phyloP scores from a whole-genome alignment of 176 grass and related monocot species.

The Cenchrus fungigraminus region DNA sequence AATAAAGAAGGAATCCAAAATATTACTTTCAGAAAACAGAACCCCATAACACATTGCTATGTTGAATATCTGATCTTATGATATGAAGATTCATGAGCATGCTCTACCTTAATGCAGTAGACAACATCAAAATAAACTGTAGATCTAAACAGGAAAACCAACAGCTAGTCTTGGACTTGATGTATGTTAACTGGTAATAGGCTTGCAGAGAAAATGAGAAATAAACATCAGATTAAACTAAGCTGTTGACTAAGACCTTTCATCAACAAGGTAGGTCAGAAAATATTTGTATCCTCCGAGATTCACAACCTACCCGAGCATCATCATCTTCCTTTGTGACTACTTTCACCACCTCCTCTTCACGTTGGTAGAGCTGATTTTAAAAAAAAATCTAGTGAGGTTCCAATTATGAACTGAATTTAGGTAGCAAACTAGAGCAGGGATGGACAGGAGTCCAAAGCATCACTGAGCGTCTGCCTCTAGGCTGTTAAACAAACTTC shows the following conservation, averaged over 20 bases:
- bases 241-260: not conserved
- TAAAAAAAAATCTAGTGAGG: not conserved
- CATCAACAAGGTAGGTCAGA: not conserved
- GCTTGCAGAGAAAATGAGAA: constrained; percentile 12
- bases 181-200: not conserved
- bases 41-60: not conserved
- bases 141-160: constrained; percentile 16
- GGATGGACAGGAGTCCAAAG: not conserved
- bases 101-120: not conserved
- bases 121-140: not conserved
- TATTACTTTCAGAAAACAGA: not conserved
- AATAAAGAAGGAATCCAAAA: not conserved
- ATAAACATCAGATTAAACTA: not conserved
- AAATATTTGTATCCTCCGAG: not conserved
- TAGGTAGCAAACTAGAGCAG: constrained; percentile 20
- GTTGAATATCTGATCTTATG: not conserved
- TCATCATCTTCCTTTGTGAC: constrained; percentile 59
- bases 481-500: too few species aligned
- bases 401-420: not conserved
- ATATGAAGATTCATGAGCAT: not conserved
- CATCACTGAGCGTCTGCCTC: too few species aligned
- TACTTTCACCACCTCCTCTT: constrained; percentile 63
- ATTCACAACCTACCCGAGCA: constrained; percentile 47
- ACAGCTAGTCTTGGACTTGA: not conserved
- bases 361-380: constrained; percentile 72